Evolutionary conservation across 176 grass and related monocot species (phyloP), one percentile per base, ranked within the genome.

Genomic region (Musa troglodytarum): DNA sequence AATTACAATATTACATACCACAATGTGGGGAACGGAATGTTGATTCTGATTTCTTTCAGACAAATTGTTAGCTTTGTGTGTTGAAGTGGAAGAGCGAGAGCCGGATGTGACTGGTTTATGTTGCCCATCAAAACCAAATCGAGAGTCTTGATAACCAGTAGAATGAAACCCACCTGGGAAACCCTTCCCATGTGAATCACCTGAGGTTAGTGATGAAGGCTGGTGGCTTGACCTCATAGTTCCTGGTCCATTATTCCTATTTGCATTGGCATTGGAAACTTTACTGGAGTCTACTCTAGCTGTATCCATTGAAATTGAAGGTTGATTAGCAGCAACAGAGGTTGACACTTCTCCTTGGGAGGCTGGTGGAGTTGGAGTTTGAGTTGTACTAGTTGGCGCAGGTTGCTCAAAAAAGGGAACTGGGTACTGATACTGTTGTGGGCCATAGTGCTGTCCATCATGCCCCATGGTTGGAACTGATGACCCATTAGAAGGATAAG

Each of bases 361-460:
- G 78, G 74, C 83, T 61, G 84, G 58, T 22, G 74, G 82, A 67
- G 79, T 86, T 77, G 68, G 50, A 58, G 69, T 78, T 76, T 90
- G 83, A 19, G 65, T 80, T 78, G 71, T 58, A 81, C 86, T 84
- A 26, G 77, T 90, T 55, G 82, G 71, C 34, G 87, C 76, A 6
- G 66, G 77, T 55, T 81, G 71, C 79, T 93, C 83, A 71, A 82
- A 93, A 86, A 90, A 92, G 74, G 86, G 93, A 66, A 72, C 17
- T 55, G 77, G 85, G 67, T 93, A 93, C 77, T 92, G 93, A 78
- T 97, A 92, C 77, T 90, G 87, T 22, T 93, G 90, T n/a, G 90
- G 78, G 0, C 79, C 83, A 65, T 97, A 97, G 62, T 83, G 83
- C 65, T 97, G 90, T 9, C 77, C 81, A 9, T 93, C 90, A 81